A percentile compares a stretch with the other conserved stretches of the same genome.
Conservation (phyloP, 2,329 filamentous ascomycete genomes). For the Trichoderma citrinoviride region DNA sequence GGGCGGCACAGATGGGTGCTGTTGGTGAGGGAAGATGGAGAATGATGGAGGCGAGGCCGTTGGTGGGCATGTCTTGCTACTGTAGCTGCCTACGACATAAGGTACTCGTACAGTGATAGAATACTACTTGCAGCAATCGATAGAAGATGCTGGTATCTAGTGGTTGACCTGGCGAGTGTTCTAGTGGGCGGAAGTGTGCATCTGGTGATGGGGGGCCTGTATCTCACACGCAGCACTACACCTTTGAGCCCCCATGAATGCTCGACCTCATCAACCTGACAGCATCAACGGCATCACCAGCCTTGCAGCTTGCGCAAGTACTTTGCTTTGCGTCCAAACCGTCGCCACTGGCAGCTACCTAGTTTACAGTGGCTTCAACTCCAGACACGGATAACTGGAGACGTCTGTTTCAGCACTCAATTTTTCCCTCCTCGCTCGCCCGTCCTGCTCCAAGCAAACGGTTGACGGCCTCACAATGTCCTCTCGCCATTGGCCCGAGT, state of each 20-base stretch:
- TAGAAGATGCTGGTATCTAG: background rate
- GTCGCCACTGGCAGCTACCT: background rate
- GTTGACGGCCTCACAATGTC: background rate
- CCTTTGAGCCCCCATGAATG: too few species aligned
- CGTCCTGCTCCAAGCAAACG: background rate
- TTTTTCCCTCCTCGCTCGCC: background rate
- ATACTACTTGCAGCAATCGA: background rate
- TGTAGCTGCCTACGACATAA: too few species aligned
- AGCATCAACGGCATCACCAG: too few species aligned
- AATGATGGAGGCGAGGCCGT: background rate
- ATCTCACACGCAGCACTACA: background rate
- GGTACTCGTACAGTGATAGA: background rate
- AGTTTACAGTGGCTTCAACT: background rate
- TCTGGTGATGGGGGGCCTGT: background rate
- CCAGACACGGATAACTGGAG: conserved; percentile 10
- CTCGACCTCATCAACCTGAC: too few species aligned
- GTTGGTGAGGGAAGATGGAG: background rate
- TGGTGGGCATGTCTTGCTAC: background rate
- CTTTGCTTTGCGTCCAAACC: background rate
- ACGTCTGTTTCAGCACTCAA: conserved; percentile 12
- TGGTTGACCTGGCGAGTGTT: background rate
- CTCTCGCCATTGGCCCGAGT: background rate
- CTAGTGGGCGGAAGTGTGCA: background rate
- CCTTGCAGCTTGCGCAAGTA: background rate
- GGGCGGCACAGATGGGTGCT: background rate